A percentile compares a stretch with the other conserved stretches of the same genome.
Evolutionary conservation across 2,329 filamentous ascomycete genomes (phyloP).

Genomic region (Diaporthe destruens): DNA sequence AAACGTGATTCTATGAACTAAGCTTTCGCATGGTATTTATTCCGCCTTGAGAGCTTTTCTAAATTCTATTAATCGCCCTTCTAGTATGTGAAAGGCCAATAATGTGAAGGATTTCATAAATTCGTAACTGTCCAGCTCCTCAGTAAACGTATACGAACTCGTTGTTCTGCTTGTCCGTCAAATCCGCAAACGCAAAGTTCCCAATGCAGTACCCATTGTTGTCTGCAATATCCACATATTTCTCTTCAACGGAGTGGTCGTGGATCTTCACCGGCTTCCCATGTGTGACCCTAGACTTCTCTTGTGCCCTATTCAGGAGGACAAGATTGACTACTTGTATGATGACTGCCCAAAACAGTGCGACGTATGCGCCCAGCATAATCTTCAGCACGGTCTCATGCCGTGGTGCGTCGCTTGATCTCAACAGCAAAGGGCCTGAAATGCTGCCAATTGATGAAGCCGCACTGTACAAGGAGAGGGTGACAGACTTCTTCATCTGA

Average conservation of each 20-base stretch:
- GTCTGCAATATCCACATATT: conserved; percentile 53
- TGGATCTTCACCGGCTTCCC: conserved; percentile 71
- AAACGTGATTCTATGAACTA: no score
- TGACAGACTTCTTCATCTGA: conserved; percentile 74
- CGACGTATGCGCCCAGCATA: conserved; percentile 67
- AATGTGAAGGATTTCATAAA: no score
- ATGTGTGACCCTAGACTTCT: conserved; percentile 65
- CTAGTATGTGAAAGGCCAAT: no score
- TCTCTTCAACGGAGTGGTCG: conserved; percentile 71
- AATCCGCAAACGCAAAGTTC: conserved; percentile 67
- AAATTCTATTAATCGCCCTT: no score
- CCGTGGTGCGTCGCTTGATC: conserved; percentile 65
- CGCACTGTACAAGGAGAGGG: conserved; percentile 74
- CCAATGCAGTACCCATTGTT: conserved; percentile 51
- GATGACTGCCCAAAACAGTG: conserved; percentile 64
- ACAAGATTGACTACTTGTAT: conserved; percentile 68
- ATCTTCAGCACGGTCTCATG: conserved; percentile 70
- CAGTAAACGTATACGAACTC: conserved; percentile 61
- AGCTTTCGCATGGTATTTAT: no score
- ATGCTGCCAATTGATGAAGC: conserved; percentile 75
- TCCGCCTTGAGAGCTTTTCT: no score
- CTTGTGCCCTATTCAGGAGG: conserved; percentile 69
- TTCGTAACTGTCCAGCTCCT: background rate
- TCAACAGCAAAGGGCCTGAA: conserved; percentile 74
- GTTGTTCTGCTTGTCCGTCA: conserved; percentile 76